Conservation (phyloP, 2,329 filamentous ascomycete species). For the Fusarium annulatum region DNA sequence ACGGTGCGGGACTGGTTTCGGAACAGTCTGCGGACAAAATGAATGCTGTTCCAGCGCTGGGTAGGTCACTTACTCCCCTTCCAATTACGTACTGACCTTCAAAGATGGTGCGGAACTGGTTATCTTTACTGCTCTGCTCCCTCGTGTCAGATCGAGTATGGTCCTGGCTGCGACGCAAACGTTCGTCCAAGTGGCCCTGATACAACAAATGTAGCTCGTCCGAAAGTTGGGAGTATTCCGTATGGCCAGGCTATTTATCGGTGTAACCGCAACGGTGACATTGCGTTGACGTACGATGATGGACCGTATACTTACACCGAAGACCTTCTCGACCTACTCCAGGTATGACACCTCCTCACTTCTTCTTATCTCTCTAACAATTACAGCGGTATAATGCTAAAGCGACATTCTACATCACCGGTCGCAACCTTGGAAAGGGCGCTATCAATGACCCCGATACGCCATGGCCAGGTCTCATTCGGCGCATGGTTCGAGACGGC, state of each 20-base stretch:
- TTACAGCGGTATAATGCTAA: slow-evolving; percentile 48
- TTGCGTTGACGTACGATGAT: slow-evolving; percentile 61
- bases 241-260: slow-evolving; percentile 66
- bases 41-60: slow-evolving; percentile 58
- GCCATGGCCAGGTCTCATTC: slow-evolving; percentile 51
- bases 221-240: slow-evolving; percentile 62
- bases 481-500: slow-evolving; percentile 62
- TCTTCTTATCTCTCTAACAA: background rate
- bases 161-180: slow-evolving; percentile 71
- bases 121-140: slow-evolving; percentile 69
- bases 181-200: slow-evolving; percentile 61
- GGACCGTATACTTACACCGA: slow-evolving; percentile 57
- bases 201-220: slow-evolving; percentile 63
- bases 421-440: slow-evolving; percentile 53
- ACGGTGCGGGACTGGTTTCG: slow-evolving; percentile 57
- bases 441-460: slow-evolving; percentile 54
- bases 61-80: slow-evolving; percentile 39
- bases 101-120: slow-evolving; percentile 65
- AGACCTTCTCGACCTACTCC: slow-evolving; percentile 54
- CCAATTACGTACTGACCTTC: background rate
- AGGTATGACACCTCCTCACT: slow-evolving; percentile 6
- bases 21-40: slow-evolving; percentile 47
- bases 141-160: slow-evolving; percentile 70
- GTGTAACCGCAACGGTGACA: slow-evolving; percentile 49
- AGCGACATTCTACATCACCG: slow-evolving; percentile 54